Percentiles rank a stretch among this genome's conserved stretches.
These are phyloP conservation scores for Cercospora beticola DNA, from an alignment of 2,329 filamentous ascomycete species.

Conservation along the genomic window DNA sequence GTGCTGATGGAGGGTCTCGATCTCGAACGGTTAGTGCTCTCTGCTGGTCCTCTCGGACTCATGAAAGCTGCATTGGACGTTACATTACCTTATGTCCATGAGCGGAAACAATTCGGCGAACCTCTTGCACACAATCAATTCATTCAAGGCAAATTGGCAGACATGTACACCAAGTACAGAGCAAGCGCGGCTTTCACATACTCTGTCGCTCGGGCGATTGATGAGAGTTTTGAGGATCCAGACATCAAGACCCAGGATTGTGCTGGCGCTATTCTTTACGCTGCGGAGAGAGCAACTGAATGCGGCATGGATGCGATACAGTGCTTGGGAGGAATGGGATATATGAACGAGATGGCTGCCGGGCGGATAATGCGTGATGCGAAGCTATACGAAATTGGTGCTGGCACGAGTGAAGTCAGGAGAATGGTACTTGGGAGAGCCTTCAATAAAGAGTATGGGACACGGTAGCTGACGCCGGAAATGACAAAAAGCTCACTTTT, in stretches of 20 bases:
- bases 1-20: constrained; percentile 97
- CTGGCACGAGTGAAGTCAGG: constrained; percentile 90
- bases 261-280: constrained; percentile 89
- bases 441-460: constrained; percentile 78
- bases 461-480: neutral
- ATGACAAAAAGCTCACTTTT: neutral
- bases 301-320: constrained; percentile 86
- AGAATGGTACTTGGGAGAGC: constrained; percentile 91
- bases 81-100: constrained; percentile 83
- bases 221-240: constrained; percentile 54
- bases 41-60: constrained; percentile 83
- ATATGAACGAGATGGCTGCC: constrained; percentile 91
- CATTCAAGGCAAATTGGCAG: constrained; percentile 86
- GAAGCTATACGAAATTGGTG: constrained; percentile 92
- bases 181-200: constrained; percentile 87
- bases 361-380: constrained; percentile 77
- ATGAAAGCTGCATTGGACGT: constrained; percentile 92
- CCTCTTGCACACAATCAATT: constrained; percentile 92
- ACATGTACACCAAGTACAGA: constrained; percentile 95
- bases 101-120: constrained; percentile 80
- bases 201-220: constrained; percentile 73
- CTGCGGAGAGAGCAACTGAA: constrained; percentile 86
- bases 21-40: constrained; percentile 87
- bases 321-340: constrained; percentile 90
- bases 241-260: constrained; percentile 83